Base-by-base conservation (phyloP, 805 yeast genomes). In the Myxozyma melibiosi region DNA sequence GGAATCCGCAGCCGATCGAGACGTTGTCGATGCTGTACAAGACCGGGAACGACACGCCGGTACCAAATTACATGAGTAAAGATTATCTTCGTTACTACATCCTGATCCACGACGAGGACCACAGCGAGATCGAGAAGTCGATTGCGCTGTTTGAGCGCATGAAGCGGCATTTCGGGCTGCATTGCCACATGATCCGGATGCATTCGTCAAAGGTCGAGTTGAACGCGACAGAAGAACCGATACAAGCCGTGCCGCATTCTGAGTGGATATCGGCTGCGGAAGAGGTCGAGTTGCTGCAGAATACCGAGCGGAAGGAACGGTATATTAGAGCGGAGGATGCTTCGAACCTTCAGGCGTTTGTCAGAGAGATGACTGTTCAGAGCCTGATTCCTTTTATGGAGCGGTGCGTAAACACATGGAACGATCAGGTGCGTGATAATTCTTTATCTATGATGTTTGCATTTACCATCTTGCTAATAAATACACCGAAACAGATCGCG, bases 371-470 rank as follows among this genome's bases (percentile, higher is more conserved):
- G 53, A 74, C 83, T 8, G 72, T 73, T 34, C 79, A 78, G 61
- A 72, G 73, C 45, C 72, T 87, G 56, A 76, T 89, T 0, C 96
- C 97, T 0, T 91, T 84, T 69, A 89, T 94, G 96, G 90, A 89
- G 67, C 73, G 80, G 54, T 86, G 88, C 66, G 80, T 90, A n/a
- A 76, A 85, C 33, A 70, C 80, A 13, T 91, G 97, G 97, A 91
- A 85, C 58, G 96, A 90, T 65, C 88, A 84, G 37, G 50, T 45
- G 22, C 18, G 40, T 34, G 9, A 11, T 18, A 66, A 78, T 86
- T 3, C 16, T 6, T 2, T n/a, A n/a, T 20, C 13, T 34, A 7
- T 11, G 7, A 16, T 24, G 25, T 22, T 48, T 20, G 37, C 34
- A 24, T 27, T 22, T 18, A 22, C n/a, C n/a, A n/a, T n/a, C n/a